Base-by-base conservation (phyloP, 352 stramenopile genomes). In the Globisporangium mamillatum region DNA sequence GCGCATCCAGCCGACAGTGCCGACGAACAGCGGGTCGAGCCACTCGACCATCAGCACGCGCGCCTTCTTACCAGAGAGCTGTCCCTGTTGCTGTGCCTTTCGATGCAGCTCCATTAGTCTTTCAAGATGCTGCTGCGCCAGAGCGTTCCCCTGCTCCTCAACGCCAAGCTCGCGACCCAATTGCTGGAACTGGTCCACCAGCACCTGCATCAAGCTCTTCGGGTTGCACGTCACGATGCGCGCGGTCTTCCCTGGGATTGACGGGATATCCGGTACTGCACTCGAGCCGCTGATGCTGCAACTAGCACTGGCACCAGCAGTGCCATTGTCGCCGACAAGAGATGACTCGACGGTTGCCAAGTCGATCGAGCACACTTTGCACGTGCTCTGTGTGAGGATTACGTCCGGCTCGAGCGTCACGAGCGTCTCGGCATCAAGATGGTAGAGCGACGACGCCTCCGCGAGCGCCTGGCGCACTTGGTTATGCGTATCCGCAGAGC, bases 281-380 rank as follows among this genome's bases (percentile, higher is more conserved):
- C 29, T 70, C 34, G 34, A 38, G 4, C 34, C 8, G 10, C 34
- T 18, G 41, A 56, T 44, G 41, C 66, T 16, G 58, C 2, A 4
- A 27, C 62, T 63, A 2, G 53, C n/a, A 27, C 4, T n/a, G 20
- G 48, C 48, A 6, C 5, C n/a, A 18, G 34, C 25, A n/a, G 48
- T 38, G 36, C 14, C 32, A 55, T 55, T 56, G 27, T 50, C 29
- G 32, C 18, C 63, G 16, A 12, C 34, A 38, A 68, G 62, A 10
- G 70, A 66, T 12, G 58, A 32, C 58, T 80, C 67, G 22, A 93
- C 80, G 27, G 71, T 85, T 38, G 72, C 75, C 54, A 88, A 55
- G 63, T 93, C 85, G 64, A 93, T 90, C 50, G 85, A 91, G 63
- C 85, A 93, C 16, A 93, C 85, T 55, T 80, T 78, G 67, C 85